Percentiles rank a stretch among this genome's conserved stretches.
These are phyloP conservation scores for Gillenia trifoliata DNA, from an alignment of 306 rosid genomes.

Conservation along the genomic window DNA sequence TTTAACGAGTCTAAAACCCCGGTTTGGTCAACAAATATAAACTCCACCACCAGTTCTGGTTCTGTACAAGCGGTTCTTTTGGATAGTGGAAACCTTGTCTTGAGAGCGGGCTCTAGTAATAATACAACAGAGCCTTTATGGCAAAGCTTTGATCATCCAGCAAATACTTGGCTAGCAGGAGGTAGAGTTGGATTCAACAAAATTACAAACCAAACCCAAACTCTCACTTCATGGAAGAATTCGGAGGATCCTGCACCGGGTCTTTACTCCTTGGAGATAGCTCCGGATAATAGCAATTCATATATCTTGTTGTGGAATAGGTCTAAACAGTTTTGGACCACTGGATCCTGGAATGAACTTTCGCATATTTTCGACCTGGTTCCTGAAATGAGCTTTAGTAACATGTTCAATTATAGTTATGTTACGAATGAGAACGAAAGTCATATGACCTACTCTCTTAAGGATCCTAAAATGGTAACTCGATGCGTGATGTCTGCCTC, in stretches of 20 bases:
- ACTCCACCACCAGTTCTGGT: not conserved
- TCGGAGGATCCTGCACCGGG: constrained; percentile 36
- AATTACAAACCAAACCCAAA: not conserved
- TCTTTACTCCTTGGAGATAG: constrained; percentile 34
- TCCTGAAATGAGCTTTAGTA: constrained; percentile 37
- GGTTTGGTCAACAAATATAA: not conserved
- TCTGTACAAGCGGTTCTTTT: not conserved
- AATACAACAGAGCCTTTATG: not conserved
- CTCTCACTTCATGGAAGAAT: constrained; percentile 52
- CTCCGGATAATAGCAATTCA: not conserved
- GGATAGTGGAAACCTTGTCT: constrained; percentile 3
- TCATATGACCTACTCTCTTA: constrained; percentile 40
- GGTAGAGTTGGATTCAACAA: constrained; percentile 12
- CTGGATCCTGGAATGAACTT: too few species aligned
- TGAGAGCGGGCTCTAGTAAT: not conserved
- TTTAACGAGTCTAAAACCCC: not conserved
- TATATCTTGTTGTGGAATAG: constrained; percentile 35
- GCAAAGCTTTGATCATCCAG: not conserved
- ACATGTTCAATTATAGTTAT: constrained; percentile 32
- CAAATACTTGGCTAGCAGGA: constrained; percentile 19
- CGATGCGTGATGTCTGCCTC: constrained; percentile 22
- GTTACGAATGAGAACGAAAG: constrained; percentile 39
- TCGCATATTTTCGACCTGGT: constrained; percentile 12
- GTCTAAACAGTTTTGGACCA: not conserved
- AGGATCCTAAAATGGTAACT: constrained; percentile 8